phyloP scores from a whole-genome alignment of 768 basidiomycete species.

The Butyriboletus loyo region DNA sequence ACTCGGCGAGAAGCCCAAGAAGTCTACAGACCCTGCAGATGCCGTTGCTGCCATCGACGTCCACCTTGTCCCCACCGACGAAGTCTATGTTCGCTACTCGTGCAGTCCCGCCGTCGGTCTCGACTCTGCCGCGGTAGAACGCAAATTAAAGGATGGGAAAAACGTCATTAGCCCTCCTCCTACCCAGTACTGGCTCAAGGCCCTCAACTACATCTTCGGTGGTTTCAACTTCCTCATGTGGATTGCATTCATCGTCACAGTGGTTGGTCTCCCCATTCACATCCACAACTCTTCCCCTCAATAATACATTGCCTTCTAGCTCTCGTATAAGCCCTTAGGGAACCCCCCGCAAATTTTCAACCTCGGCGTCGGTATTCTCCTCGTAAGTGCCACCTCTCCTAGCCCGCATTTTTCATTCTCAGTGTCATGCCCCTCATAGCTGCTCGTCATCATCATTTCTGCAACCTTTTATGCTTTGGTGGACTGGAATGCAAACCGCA shows the following conservation, averaged over 20 bases:
- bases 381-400: constrained; percentile 34
- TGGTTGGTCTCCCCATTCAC: constrained; percentile 29
- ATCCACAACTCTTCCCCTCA: neutral
- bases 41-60: constrained; percentile 47
- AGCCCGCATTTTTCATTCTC: neutral
- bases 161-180: constrained; percentile 51
- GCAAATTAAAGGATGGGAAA: constrained; percentile 38
- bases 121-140: constrained; percentile 43
- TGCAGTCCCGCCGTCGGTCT: constrained; percentile 44
- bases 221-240: constrained; percentile 59
- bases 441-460: constrained; percentile 42
- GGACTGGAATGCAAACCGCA: constrained; percentile 47
- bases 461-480: constrained; percentile 48
- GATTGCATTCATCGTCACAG: constrained; percentile 49
- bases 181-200: constrained; percentile 47
- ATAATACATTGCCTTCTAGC: constrained; percentile 30
- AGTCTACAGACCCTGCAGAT: constrained; percentile 33
- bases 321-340: constrained; percentile 52
- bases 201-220: constrained; percentile 51
- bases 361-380: constrained; percentile 49
- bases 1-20: constrained; percentile 15
- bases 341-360: constrained; percentile 42
- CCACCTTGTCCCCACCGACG: constrained; percentile 40
- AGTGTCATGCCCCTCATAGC: constrained; percentile 24
- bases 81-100: constrained; percentile 43